Base-by-base conservation (phyloP, 495 filamentous ascomycete genomes). In the Trichoderma reesei region DNA sequence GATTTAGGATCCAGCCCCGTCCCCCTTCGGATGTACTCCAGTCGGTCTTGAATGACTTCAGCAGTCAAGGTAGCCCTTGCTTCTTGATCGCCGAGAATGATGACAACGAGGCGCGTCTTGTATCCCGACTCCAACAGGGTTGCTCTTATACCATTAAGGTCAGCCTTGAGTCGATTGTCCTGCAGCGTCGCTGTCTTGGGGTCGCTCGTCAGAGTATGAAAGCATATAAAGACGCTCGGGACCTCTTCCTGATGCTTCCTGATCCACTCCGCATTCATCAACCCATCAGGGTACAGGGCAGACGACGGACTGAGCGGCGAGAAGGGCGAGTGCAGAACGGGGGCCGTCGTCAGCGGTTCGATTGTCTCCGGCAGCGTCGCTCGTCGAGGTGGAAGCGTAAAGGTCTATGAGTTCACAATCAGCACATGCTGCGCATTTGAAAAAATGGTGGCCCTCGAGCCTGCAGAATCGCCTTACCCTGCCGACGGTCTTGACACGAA, bases 161-260 rank as follows among this genome's bases (percentile, higher is more conserved):
- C 90, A 2, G 86, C 86, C 72, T 96, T 96, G 20, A 97, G 79
- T 71, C 92, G 84, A 72, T 95, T 95, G 72, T 97, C 93, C 64
- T 86, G 80, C 5, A 90, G 70, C 16, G 85, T 90, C 54, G 87
- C 85, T 65, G 86, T 83, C 16, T 80, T 86, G 3, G 83, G 79
- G 67, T 96, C 88, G 16, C 86, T 81, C 7, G 83, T 85, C 59
- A 93, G 83, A 13, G 80, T 84, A 68, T 84, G 82, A 79, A 90
- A 90, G 66, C 88, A 86, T 41, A 95, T 78, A 62, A 88, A 85
- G n/a, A 89, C 83, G 46, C 90, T 86, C 1, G 92, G 92, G 41
- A 97, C 77, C 6, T 90, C 78, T 8, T 86, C 75, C 67, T 96
- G 91, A 72, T 96, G 92, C 72, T 96, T 97, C 42, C 82, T 82